A percentile compares a stretch with the other conserved stretches of the same genome.
Conservation (phyloP, 2,329 filamentous ascomycete genomes). For the Colletotrichum sp. region DNA sequence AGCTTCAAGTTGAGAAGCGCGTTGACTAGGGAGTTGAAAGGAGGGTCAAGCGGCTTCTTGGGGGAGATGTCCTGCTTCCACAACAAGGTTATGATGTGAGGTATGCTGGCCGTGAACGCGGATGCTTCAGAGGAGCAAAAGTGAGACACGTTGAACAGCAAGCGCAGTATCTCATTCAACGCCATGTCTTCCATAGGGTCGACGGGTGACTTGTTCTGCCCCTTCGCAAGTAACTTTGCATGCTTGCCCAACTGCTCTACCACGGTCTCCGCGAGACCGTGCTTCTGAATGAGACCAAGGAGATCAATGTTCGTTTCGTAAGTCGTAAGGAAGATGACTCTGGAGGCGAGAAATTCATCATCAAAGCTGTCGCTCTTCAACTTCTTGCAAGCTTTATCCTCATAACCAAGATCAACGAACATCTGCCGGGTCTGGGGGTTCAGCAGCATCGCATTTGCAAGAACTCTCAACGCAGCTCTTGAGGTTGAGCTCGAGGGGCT, state of each 20-base stretch:
- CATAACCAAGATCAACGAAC: slow-evolving; percentile 74
- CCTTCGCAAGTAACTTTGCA: slow-evolving; percentile 46
- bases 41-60: slow-evolving; percentile 72
- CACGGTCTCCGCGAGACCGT: slow-evolving; percentile 72
- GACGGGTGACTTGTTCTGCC: slow-evolving; percentile 30
- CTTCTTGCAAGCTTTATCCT: slow-evolving; percentile 69
- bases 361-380: slow-evolving; percentile 78
- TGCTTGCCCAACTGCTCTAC: slow-evolving; percentile 75
- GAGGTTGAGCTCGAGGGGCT: slow-evolving; percentile 66
- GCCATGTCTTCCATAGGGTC: slow-evolving; percentile 79
- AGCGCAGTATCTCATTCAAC: slow-evolving; percentile 81
- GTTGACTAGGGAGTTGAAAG: slow-evolving; percentile 77
- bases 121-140: slow-evolving; percentile 67
- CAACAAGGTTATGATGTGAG: slow-evolving; percentile 74
- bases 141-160: slow-evolving; percentile 88
- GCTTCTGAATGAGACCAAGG: slow-evolving; percentile 65
- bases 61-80: slow-evolving; percentile 61
- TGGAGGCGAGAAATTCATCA: slow-evolving; percentile 84
- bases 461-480: slow-evolving; percentile 77
- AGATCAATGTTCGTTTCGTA: slow-evolving; percentile 77
- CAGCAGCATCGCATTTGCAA: slow-evolving; percentile 85
- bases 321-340: slow-evolving; percentile 80
- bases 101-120: slow-evolving; percentile 71
- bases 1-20: slow-evolving; percentile 81
- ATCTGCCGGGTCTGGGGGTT: slow-evolving; percentile 71